Evolutionary conservation across 2,329 filamentous ascomycete genomes (phyloP).

Genomic region (Penicillium sumatraense): DNA sequence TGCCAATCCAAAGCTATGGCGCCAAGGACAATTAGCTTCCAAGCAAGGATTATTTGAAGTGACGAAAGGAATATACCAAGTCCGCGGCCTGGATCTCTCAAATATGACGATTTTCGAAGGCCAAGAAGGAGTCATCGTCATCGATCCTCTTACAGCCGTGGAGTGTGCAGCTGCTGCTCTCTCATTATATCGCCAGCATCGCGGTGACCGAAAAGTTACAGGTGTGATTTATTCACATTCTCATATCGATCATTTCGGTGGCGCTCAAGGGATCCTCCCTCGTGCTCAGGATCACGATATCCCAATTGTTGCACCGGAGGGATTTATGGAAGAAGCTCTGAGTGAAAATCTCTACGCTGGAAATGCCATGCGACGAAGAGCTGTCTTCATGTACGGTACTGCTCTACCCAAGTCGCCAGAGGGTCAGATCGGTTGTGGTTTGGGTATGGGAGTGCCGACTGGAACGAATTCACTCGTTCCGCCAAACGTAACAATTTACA

Average conservation of each 20-base stretch:
- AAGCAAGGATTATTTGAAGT: constrained; percentile 44
- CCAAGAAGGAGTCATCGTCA: constrained; percentile 42
- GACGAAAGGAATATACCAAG: constrained; percentile 43
- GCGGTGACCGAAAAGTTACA: constrained; percentile 27
- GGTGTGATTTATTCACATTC: constrained; percentile 50
- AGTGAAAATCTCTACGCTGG: constrained; percentile 48
- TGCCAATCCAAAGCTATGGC: constrained; percentile 40
- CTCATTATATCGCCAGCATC: constrained; percentile 36
- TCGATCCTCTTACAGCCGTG: constrained; percentile 44
- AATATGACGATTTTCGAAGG: constrained; percentile 49
- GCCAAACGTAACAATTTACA: constrained; percentile 38
- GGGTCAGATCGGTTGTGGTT: constrained; percentile 45
- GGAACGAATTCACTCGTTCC: constrained; percentile 41
- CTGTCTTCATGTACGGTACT: constrained; percentile 48
- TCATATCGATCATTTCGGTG: constrained; percentile 47
- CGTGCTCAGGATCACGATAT: neutral
- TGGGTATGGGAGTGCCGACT: constrained; percentile 35
- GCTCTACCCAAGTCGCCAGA: constrained; percentile 30
- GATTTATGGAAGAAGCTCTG: constrained; percentile 45
- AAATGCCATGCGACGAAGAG: constrained; percentile 43
- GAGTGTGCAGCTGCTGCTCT: constrained; percentile 43
- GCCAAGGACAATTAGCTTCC: constrained; percentile 37
- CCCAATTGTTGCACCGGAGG: constrained; percentile 30
- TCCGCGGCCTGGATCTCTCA: constrained; percentile 47
- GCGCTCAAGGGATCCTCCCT: constrained; percentile 23